Base-by-base conservation (phyloP, 176 grass and related monocot genomes). In the Ensete ventricosum region DNA sequence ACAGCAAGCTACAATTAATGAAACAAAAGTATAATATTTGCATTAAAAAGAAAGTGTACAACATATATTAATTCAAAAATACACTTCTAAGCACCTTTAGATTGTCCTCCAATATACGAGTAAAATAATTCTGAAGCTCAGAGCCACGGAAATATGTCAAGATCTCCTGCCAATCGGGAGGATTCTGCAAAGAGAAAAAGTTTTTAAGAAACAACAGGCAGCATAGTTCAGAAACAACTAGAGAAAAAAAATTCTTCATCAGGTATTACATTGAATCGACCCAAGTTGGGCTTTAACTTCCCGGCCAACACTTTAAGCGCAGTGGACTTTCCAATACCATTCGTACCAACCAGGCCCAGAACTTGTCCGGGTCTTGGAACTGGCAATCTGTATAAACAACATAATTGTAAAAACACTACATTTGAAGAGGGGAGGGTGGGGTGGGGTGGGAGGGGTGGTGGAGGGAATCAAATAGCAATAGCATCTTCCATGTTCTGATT, bases 251-350 rank as follows among this genome's bases (percentile, higher is more conserved):
- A 68, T 12, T 6, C n/a, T 43, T 19, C 9, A 27, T n/a, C 54
- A 72, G 50, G 77, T 25, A 67, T 91, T 91, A 96, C 92, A 62
- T 55, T 89, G 69, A 87, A 96, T 83, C 83, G 84, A 52, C 92
- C 92, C 81, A 96, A 79, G 69, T 96, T 96, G 51, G 92, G 92
- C 48, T 91, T 96, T 57, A 96, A 82, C 77, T 79, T 85, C 67
- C 85, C 88, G 23, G 92, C 81, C 72, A 96, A 62, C 69, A 96
- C 85, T 72, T 88, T 84, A 60, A 96, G 88, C 55, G 88, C 86
- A 71, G 88, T 96, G 54, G 92, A 96, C 70, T 96, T 96, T 1
- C 92, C 92, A 51, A 96, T 91, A 83, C 88, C 88, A 75, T 96
- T 96, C 67, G 86, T 91, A 50, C 86, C 92, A 64, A 91, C 86